phyloP scores from a whole-genome alignment of 1,284 basidiomycete species.

The Sutorius eximius region DNA sequence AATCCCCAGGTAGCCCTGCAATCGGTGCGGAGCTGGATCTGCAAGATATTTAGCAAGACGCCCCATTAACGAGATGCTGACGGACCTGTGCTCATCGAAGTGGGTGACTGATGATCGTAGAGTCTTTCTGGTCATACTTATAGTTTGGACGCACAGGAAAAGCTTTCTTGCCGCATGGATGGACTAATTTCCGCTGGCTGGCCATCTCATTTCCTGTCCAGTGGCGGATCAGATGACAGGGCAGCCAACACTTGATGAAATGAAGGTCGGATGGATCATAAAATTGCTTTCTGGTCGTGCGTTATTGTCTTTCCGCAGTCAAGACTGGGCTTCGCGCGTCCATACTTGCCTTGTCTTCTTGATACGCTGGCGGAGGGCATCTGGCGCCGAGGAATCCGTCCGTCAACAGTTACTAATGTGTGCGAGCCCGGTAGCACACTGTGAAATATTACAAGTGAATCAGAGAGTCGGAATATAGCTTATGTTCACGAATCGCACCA shows the following conservation, averaged over 20 bases:
- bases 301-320: neutral
- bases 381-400: neutral
- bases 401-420: neutral
- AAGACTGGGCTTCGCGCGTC: neutral
- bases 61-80: neutral
- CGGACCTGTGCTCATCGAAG: slow-evolving; percentile 11
- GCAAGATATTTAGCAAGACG: neutral
- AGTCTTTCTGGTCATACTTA: slow-evolving; percentile 1
- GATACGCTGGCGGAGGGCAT: neutral
- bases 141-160: slow-evolving; percentile 6
- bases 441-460: neutral
- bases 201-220: neutral
- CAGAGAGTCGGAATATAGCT: neutral
- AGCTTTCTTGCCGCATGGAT: neutral
- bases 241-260: too few species aligned
- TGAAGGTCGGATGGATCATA: neutral
- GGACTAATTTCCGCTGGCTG: neutral
- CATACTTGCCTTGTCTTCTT: neutral
- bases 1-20: neutral
- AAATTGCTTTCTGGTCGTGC: neutral
- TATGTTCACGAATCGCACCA: neutral
- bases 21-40: neutral
- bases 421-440: neutral
- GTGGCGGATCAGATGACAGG: neutral
- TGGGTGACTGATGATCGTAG: neutral